Evolutionary conservation across 148 eudicot species (phyloP).

Genomic region (Simmondsia chinensis): DNA sequence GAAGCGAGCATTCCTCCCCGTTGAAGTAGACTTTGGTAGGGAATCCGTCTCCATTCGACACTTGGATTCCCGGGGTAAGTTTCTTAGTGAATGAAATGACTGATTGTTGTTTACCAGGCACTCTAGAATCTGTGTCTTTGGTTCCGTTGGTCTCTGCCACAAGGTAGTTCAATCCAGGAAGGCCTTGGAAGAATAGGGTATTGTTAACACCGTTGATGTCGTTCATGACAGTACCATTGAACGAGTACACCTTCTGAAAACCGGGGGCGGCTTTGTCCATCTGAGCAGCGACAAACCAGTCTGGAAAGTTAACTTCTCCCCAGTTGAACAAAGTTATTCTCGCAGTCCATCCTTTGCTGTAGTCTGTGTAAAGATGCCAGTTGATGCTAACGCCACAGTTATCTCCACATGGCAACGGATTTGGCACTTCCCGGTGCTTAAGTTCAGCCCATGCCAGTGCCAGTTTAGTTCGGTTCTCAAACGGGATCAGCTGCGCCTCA

Average conservation of each 20-base stretch:
- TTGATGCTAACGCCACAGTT: conserved; percentile 89
- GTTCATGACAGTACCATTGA: conserved; percentile 38
- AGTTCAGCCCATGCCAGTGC: conserved; percentile 66
- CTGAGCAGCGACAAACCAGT: conserved; percentile 63
- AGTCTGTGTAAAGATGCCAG: conserved; percentile 65
- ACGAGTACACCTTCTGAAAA: conserved; percentile 69
- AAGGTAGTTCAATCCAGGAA: conserved; percentile 52
- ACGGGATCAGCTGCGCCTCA: conserved; percentile 78
- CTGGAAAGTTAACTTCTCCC: conserved; percentile 40
- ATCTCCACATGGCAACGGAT: conserved; percentile 75
- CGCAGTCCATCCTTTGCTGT: conserved; percentile 54
- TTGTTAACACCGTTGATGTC: conserved; percentile 26
- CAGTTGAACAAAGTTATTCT: conserved; percentile 63
- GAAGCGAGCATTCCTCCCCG: conserved; percentile 74
- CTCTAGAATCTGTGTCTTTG: conserved; percentile 35
- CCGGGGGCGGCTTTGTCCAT: conserved; percentile 48
- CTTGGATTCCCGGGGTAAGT: conserved; percentile 29
- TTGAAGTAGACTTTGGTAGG: conserved; percentile 62
- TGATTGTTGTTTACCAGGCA: conserved; percentile 74
- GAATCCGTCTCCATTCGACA: conserved; percentile 48
- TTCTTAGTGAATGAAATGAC: conserved; percentile 62
- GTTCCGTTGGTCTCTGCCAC: conserved; percentile 52
- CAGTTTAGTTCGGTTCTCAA: conserved; percentile 60
- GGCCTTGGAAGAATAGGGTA: conserved; percentile 62
- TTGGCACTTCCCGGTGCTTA: conserved; percentile 48